Evolutionary conservation across 2,329 filamentous ascomycete genomes (phyloP), one percentile per base, ranked within the genome.

Genomic region (Fusarium sarcochroum): DNA sequence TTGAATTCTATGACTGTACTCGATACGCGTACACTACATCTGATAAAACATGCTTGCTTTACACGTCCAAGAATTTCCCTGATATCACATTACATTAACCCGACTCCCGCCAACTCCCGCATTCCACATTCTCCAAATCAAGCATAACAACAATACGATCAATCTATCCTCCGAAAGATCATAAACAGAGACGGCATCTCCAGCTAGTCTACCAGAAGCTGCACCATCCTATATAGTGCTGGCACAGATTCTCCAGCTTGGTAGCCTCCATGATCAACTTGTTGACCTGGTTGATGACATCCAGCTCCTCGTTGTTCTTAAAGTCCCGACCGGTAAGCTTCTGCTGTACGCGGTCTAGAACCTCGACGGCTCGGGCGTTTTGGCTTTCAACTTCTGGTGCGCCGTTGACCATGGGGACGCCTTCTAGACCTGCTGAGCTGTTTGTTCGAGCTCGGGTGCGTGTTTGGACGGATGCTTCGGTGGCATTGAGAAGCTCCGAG

Each of bases 181-280:
- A 30, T 30, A 30, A 30, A 30, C 27, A 25, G 10, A 30, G 27
- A 30, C 10, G 3, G 27, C 10, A 13, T 17, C 21, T 14, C 9
- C 11, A 14, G 6, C 13, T 15, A 5, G 9, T 59, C 77, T 81
- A 98, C 95, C 95, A 98, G 86, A 98, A 98, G 81, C 93, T 97
- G 82, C 95, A 98, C 95, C 95, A 98, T 68, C 96, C 96, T 74
- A 98, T 97, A 79, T 98, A 99, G 83, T 98, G 96, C 84, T 98
- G 96, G 78, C 96, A 99, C 65, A 99, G 84, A 79, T 98, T 98
- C 86, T 98, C 96, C 73, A 98, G 85, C 76, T 96, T 98, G 8
- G 96, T 99, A 21, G 96, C 96, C 83, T 99, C 95, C 65, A 92
- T 91, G 73, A 99, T 92, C 74, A 99, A 83, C 79, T 97, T 95